A percentile compares a stretch with the other conserved stretches of the same genome.
Evolutionary conservation across 345 rosid species (phyloP).

Genomic region (Excoecaria cochinchinensis): DNA sequence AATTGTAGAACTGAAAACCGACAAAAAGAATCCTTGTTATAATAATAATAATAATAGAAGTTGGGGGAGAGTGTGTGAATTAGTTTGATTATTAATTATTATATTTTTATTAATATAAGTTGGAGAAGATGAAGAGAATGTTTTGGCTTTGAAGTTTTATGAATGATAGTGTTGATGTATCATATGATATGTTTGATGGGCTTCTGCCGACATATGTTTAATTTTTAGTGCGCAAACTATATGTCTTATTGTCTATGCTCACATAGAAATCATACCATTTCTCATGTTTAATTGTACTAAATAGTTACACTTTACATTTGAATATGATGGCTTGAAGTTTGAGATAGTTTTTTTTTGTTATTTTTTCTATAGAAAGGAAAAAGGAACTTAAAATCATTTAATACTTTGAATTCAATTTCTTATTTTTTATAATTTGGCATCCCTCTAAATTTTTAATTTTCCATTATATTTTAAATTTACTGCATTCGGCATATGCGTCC

Average conservation of each 20-base stretch:
- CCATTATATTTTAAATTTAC: too few species aligned
- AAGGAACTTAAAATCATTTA: too few species aligned
- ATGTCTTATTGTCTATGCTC: not conserved
- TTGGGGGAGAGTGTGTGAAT: not conserved
- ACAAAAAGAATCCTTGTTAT: conserved; percentile 42
- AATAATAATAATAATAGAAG: not conserved
- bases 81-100: not conserved
- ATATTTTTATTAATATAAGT: not conserved
- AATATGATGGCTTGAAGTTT: too few species aligned
- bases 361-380: too few species aligned
- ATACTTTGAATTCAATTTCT: too few species aligned
- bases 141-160: conserved; percentile 11
- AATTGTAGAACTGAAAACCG: conserved; percentile 34
- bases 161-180: conserved; percentile 25
- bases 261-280: too few species aligned
- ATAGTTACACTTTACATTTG: too few species aligned
- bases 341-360: too few species aligned
- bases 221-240: conserved; percentile 5
- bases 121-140: conserved; percentile 24
- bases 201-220: conserved; percentile 37
- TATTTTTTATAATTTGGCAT: too few species aligned
- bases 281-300: too few species aligned
- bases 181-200: conserved; percentile 30
- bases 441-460: too few species aligned
- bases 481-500: too few species aligned